A percentile compares a stretch with the other conserved stretches of the same genome.
Conservation (phyloP, 495 filamentous ascomycete genomes). For the Glarea lozoyensis region DNA sequence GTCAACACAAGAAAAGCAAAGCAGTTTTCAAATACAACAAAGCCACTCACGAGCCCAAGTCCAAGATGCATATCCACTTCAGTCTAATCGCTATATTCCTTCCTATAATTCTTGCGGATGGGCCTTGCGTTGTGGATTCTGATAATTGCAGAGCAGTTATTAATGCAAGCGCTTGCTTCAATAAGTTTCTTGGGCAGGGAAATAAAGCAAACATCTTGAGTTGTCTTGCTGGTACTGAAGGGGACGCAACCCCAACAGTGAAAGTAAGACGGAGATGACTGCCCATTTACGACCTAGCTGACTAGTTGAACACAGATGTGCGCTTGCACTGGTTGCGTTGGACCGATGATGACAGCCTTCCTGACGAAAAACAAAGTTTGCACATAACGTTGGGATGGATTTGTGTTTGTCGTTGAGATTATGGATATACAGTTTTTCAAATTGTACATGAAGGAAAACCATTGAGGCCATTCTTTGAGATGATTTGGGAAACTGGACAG, state of each 20-base stretch:
- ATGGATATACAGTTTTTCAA: too few species aligned
- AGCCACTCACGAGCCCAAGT: background rate
- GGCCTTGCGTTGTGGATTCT: conserved; percentile 1
- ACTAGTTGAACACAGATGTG: conserved; percentile 3
- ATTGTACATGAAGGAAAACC: too few species aligned
- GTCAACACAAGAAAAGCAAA: background rate
- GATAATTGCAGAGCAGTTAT: conserved; percentile 9
- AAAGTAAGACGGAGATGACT: conserved; percentile 1
- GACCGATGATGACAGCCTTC: background rate
- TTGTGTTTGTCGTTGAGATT: too few species aligned
- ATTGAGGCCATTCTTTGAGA: too few species aligned
- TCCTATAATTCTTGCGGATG: background rate
- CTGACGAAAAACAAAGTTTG: conserved; percentile 7
- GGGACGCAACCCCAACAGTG: conserved; percentile 1
- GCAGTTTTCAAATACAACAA: background rate
- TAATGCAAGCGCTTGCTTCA: conserved; percentile 7
- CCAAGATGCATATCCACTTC: conserved; percentile 1
- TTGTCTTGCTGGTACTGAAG: conserved; percentile 7
- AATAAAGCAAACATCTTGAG: conserved; percentile 3
- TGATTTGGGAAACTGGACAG: too few species aligned
- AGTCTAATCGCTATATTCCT: conserved; percentile 4
- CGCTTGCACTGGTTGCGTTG: conserved; percentile 8
- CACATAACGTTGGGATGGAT: too few species aligned
- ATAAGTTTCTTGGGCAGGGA: conserved; percentile 4
- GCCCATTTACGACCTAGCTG: background rate